phyloP scores from a whole-genome alignment of 352 stramenopile species.

The Phytopythium mirpurense region DNA sequence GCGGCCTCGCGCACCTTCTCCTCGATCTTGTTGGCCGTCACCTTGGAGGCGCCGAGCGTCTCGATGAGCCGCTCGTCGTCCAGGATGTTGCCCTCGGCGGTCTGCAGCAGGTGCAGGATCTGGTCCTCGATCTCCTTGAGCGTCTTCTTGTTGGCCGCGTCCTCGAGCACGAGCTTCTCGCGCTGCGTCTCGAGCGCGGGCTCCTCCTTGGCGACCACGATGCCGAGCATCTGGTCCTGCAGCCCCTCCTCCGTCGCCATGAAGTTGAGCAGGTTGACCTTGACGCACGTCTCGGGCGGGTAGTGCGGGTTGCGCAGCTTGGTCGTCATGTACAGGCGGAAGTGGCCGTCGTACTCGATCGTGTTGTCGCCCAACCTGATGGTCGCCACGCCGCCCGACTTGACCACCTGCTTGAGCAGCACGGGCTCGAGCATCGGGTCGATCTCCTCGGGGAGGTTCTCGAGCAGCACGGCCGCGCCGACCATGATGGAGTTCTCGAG shows the following conservation, averaged over 20 bases:
- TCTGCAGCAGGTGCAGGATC: slow-evolving; percentile 92
- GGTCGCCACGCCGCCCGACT: slow-evolving; percentile 81
- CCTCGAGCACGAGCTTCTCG: slow-evolving; percentile 92
- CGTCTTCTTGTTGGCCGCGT: slow-evolving; percentile 92
- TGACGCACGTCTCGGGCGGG: slow-evolving; percentile 93
- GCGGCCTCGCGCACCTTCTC: slow-evolving; percentile 92
- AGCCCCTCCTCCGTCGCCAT: slow-evolving; percentile 94
- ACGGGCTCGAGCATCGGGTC: slow-evolving; percentile 94
- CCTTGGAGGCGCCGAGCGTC: slow-evolving; percentile 90
- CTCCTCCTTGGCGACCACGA: slow-evolving; percentile 92
- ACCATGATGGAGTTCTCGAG: slow-evolving; percentile 95
- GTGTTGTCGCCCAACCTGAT: slow-evolving; percentile 93
- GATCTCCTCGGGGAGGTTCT: slow-evolving; percentile 92
- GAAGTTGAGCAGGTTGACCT: slow-evolving; percentile 96
- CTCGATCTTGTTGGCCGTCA: slow-evolving; percentile 92
- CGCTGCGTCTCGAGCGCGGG: slow-evolving; percentile 90
- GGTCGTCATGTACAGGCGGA: slow-evolving; percentile 94
- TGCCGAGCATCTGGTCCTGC: slow-evolving; percentile 95
- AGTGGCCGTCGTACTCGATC: slow-evolving; percentile 92
- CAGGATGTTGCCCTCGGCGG: slow-evolving; percentile 93
- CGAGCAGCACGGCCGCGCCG: slow-evolving; percentile 89
- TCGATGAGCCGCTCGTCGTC: slow-evolving; percentile 95
- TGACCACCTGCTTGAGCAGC: slow-evolving; percentile 91
- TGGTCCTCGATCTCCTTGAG: slow-evolving; percentile 97
- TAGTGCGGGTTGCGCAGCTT: slow-evolving; percentile 95